Evolutionary conservation across 1,284 basidiomycete genomes (phyloP), one percentile per base, ranked within the genome.

Genomic region (Apiotrichum gracile): DNA sequence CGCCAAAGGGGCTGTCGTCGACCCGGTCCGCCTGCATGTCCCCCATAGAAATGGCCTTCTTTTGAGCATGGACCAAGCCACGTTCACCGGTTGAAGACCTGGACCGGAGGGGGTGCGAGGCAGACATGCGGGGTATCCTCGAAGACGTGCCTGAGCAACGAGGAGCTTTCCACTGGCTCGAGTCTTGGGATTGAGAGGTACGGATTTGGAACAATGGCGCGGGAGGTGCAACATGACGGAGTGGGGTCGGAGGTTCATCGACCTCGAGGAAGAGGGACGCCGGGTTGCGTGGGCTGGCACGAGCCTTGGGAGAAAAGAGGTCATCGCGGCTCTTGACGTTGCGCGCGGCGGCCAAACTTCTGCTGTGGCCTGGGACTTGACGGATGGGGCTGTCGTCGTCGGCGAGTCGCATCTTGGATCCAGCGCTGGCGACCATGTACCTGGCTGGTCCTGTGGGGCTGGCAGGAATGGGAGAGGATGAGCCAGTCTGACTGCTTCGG

Each of bases 41-140:
- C 35, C 69, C 71, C 16, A 73, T 63, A 0, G 70, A 72, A 19
- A 72, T 64, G 0, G 72, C 62, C 61, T 73, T 72, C 45, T 72
- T 73, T 42, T 63, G 57, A 13, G 61, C 64, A 9, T 65, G 49
- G 16, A 40, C 48, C 5, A 42, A 37, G 60, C 63, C 17, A 56
- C 61, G 34, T 13, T 46, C 37, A 25, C 29, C 34, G 7, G 33
- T 66, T 58, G 12, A 64, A 2, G 43, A 19, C 60, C 38, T 62
- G 50, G n/a, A 63, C 53, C 46, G 68, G 35, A 39, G 61, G 58
- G 43, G 68, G 53, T 68, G 67, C 1, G 69, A 66, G 6, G 54
- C 55, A 13, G 63, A 61, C 29, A 67, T 46, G 16, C 63, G 61
- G 19, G 64, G 65, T 53, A 54, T 56, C 34, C 51, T 39, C 19